A percentile compares a stretch with the other conserved stretches of the same genome.
phyloP scores from a whole-genome alignment of 768 basidiomycete species.

The Tulasnella sp. region DNA sequence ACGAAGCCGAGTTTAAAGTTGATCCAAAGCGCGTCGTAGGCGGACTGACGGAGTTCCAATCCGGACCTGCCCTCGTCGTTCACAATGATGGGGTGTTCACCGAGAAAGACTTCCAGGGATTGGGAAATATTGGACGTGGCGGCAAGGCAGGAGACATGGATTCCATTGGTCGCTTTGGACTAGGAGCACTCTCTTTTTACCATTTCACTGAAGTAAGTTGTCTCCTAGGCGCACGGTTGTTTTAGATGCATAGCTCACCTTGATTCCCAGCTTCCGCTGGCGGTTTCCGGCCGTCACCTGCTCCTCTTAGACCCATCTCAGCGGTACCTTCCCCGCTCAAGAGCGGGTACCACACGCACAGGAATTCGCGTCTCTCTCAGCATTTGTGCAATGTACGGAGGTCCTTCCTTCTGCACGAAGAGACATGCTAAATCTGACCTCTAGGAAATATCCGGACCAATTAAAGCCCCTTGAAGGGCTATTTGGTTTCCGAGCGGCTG shows the following conservation, averaged over 20 bases:
- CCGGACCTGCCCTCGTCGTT: slow-evolving; percentile 37
- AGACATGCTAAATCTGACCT: neutral
- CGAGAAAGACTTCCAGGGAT: slow-evolving; percentile 40
- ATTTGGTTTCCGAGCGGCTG: slow-evolving; percentile 34
- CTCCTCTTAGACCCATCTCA: slow-evolving; percentile 44
- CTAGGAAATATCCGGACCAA: slow-evolving; percentile 41
- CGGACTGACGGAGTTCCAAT: slow-evolving; percentile 34
- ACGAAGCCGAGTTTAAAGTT: slow-evolving; percentile 27
- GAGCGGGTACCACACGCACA: slow-evolving; percentile 25
- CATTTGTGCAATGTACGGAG: neutral
- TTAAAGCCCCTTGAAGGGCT: slow-evolving; percentile 36
- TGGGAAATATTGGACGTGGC: slow-evolving; percentile 40
- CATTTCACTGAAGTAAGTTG: slow-evolving; percentile 43
- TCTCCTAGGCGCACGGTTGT: slow-evolving; percentile 22
- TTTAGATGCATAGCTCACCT: slow-evolving; percentile 6
- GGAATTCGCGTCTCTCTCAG: slow-evolving; percentile 29
- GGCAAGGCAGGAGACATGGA: slow-evolving; percentile 36
- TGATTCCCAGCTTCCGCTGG: slow-evolving; percentile 30
- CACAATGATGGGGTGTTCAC: slow-evolving; percentile 41
- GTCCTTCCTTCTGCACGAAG: no score
- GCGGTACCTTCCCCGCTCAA: slow-evolving; percentile 32
- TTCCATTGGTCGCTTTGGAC: slow-evolving; percentile 47
- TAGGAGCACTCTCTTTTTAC: slow-evolving; percentile 47
- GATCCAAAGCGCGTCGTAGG: slow-evolving; percentile 31
- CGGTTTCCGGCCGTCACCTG: slow-evolving; percentile 31